Evolutionary conservation across 1,284 basidiomycete species (phyloP), one percentile per base, ranked within the genome.

Genomic region (Pisolithus thermaeus): DNA sequence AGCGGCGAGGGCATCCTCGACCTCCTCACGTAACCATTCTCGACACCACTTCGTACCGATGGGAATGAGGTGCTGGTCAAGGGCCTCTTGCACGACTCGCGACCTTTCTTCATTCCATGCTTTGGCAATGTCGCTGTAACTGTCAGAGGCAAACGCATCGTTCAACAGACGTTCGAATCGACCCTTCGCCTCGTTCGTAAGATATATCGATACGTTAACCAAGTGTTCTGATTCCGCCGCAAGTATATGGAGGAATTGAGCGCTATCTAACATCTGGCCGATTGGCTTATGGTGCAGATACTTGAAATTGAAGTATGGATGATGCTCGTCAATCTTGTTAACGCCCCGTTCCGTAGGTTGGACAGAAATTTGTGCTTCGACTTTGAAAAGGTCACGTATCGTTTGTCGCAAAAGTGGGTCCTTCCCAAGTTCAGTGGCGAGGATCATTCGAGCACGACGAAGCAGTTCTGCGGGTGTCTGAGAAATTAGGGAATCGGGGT

Each of bases 261-360:
- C 74, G 0, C 76, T 77, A 55, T 84, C 77, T 42, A 84, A 63
- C 78, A 97, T 85, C 7, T 83, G 78, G n/a, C 68, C 67, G 30
- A 92, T 79, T 11, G 83, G 87, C 67, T 98, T 99, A 59, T 87
- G 78, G 38, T 80, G 74, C 37, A 98, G 76, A 72, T 97, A 99
- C 76, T 99, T 99, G 82, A 99, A 99, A 60, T 85, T 85, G 65
- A 86, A 93, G 70, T 90, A 97, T 0, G 84, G 81, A 68, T 97
- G 90, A 59, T 87, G 81, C 58, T 94, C 85, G 61, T 95, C 90
- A 49, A 99, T 97, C 66, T 95, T 92, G 25, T 76, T 75, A 57
- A 90, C 75, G n/a, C 97, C 97, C 50, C 87, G 83, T 49, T 97
- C 95, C 0, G 96, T 99, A 0, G 96, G 94, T 42, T 81, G 76